Evolutionary conservation across 345 rosid genomes (phyloP).

Genomic region (Arabidopsis suecica): DNA sequence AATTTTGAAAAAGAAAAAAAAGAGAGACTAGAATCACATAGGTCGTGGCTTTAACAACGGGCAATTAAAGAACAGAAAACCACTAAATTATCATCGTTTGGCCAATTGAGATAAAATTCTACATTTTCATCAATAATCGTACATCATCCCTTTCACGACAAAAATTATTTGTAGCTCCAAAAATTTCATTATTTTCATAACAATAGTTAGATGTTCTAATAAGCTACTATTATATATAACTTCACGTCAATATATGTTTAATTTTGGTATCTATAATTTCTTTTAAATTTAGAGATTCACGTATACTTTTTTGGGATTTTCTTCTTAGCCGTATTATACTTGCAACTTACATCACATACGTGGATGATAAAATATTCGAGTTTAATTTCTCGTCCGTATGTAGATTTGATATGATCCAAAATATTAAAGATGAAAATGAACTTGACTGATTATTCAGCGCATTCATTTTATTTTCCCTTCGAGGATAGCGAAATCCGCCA

Average conservation of each 20-base stretch:
- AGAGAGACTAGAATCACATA: background rate
- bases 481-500: slow-evolving; percentile 36
- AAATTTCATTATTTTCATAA: background rate
- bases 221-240: slow-evolving; percentile 35
- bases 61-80: background rate
- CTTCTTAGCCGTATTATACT: slow-evolving; percentile 34
- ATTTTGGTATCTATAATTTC: slow-evolving; percentile 3
- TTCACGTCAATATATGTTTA: slow-evolving; percentile 28
- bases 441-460: slow-evolving; percentile 38
- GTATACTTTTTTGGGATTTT: slow-evolving; percentile 28
- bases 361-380: slow-evolving; percentile 9
- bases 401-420: slow-evolving; percentile 38
- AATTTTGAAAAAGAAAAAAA: background rate
- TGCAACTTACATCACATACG: slow-evolving; percentile 19
- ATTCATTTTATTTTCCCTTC: slow-evolving; percentile 27
- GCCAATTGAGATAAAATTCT: background rate
- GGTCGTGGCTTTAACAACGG: background rate
- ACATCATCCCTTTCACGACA: background rate
- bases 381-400: slow-evolving; percentile 16
- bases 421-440: slow-evolving; percentile 35
- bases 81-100: slow-evolving; percentile 1
- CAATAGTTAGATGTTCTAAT: slow-evolving; percentile 27
- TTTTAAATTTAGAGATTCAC: slow-evolving; percentile 14
- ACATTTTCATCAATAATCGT: background rate
- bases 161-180: background rate